phyloP scores from a whole-genome alignment of 2,329 filamentous ascomycete species.

The Fusarium hainanense region DNA sequence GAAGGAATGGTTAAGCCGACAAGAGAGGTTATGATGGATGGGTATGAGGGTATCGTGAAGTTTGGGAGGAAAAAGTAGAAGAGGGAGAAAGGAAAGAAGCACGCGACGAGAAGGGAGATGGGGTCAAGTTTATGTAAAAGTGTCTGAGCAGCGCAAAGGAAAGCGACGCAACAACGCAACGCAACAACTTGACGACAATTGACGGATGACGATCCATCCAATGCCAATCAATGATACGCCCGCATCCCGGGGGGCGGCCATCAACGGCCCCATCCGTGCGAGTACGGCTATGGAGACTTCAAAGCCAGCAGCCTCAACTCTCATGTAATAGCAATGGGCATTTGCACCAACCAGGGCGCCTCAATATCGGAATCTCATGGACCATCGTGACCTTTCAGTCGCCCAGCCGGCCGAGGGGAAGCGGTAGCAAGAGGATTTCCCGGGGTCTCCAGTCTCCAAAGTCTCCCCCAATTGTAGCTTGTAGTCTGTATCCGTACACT shows the following conservation, averaged over 20 bases:
- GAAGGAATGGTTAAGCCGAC: slow-evolving; percentile 33
- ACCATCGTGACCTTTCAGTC: slow-evolving; percentile 38
- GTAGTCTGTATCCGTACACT: slow-evolving; percentile 11
- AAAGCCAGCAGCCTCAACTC: slow-evolving; percentile 28
- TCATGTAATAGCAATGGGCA: slow-evolving; percentile 16
- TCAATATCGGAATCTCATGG: slow-evolving; percentile 38
- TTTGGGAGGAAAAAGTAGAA: slow-evolving; percentile 13
- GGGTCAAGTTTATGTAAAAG: slow-evolving; percentile 29
- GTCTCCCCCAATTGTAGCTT: slow-evolving; percentile 11
- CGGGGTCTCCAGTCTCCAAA: slow-evolving; percentile 42
- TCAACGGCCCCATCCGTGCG: slow-evolving; percentile 32
- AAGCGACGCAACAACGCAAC: slow-evolving; percentile 1
- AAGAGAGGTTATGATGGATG: slow-evolving; percentile 25
- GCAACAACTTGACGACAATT: slow-evolving; percentile 32
- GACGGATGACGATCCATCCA: slow-evolving; percentile 21
- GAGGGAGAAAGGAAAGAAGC: slow-evolving; percentile 22
- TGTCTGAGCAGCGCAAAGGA: background rate
- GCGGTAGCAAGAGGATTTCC: slow-evolving; percentile 52
- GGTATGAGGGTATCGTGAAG: slow-evolving; percentile 34
- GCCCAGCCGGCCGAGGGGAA: slow-evolving; percentile 45
- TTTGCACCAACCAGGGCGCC: slow-evolving; percentile 33
- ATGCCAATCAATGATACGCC: slow-evolving; percentile 46
- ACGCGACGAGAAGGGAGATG: slow-evolving; percentile 37
- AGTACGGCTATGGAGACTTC: slow-evolving; percentile 9
- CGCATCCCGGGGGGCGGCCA: slow-evolving; percentile 21